Evolutionary conservation across 768 basidiomycete genomes (phyloP).

Genomic region (Serpula lacrymans): DNA sequence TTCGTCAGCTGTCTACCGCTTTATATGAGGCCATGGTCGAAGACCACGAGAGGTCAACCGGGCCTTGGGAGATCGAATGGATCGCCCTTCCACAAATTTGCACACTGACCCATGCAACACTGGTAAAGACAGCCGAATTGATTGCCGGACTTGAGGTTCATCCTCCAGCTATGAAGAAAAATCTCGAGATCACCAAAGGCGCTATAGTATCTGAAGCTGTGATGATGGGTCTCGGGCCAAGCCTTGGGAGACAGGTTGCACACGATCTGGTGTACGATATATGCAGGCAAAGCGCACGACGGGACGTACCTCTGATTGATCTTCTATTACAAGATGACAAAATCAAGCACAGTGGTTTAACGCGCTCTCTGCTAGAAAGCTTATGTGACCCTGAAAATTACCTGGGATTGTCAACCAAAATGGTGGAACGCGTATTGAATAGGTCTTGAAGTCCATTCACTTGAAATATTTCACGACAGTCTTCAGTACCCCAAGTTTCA

Average conservation of each 20-base stretch:
- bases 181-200: slow-evolving; percentile 37
- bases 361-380: slow-evolving; percentile 21
- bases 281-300: slow-evolving; percentile 27
- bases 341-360: slow-evolving; percentile 22
- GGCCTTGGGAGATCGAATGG: slow-evolving; percentile 52
- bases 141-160: slow-evolving; percentile 40
- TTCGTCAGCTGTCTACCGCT: slow-evolving; percentile 36
- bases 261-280: slow-evolving; percentile 44
- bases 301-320: slow-evolving; percentile 29
- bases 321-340: slow-evolving; percentile 26
- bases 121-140: slow-evolving; percentile 34
- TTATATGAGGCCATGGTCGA: slow-evolving; percentile 47
- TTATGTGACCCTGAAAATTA: slow-evolving; percentile 40
- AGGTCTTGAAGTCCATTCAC: no score
- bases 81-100: slow-evolving; percentile 43
- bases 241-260: slow-evolving; percentile 41
- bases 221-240: slow-evolving; percentile 44
- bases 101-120: slow-evolving; percentile 37
- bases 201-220: slow-evolving; percentile 43
- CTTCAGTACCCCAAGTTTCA: no score
- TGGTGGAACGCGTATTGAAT: slow-evolving; percentile 22
- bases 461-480: no score
- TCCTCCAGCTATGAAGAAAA: slow-evolving; percentile 36
- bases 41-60: slow-evolving; percentile 46
- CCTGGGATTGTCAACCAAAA: slow-evolving; percentile 31